A percentile compares a stretch with the other conserved stretches of the same genome.
These are phyloP conservation scores for Alectoria sarmentosa DNA, from an alignment of 495 filamentous ascomycete species.

Conservation along the genomic window DNA sequence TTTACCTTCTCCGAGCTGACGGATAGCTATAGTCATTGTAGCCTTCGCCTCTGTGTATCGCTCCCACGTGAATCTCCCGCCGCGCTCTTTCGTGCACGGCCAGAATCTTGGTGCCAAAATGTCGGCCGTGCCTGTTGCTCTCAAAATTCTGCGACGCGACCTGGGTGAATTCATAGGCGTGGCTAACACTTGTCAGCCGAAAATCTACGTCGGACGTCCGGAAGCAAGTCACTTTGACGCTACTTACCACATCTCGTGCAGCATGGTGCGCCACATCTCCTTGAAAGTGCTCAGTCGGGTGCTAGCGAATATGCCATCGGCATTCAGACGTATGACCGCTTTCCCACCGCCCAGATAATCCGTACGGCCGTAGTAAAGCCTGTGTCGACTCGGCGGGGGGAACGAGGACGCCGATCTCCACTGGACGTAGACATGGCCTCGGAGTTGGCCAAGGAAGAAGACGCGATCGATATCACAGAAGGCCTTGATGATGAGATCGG, in stretches of 20 bases:
- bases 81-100: not conserved
- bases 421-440: not conserved
- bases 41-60: not conserved
- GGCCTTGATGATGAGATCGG: not conserved
- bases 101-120: not conserved
- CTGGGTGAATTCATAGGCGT: not conserved
- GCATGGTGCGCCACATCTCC: not conserved
- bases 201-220: not conserved
- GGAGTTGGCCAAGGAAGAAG: not conserved
- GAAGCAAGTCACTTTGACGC: not conserved
- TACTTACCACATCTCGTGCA: constrained; percentile 4
- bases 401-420: not conserved
- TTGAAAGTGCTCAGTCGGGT: not conserved
- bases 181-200: not conserved
- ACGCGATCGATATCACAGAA: not conserved
- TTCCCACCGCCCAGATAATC: not conserved
- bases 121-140: not conserved
- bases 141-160: not conserved
- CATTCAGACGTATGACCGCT: not conserved
- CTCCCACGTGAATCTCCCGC: not conserved
- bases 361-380: not conserved
- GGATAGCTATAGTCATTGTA: not conserved
- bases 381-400: not conserved
- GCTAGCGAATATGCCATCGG: not conserved
- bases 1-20: not conserved